Evolutionary conservation across 2,329 filamentous ascomycete genomes (phyloP).

Genomic region (Sporothrix sp.): DNA sequence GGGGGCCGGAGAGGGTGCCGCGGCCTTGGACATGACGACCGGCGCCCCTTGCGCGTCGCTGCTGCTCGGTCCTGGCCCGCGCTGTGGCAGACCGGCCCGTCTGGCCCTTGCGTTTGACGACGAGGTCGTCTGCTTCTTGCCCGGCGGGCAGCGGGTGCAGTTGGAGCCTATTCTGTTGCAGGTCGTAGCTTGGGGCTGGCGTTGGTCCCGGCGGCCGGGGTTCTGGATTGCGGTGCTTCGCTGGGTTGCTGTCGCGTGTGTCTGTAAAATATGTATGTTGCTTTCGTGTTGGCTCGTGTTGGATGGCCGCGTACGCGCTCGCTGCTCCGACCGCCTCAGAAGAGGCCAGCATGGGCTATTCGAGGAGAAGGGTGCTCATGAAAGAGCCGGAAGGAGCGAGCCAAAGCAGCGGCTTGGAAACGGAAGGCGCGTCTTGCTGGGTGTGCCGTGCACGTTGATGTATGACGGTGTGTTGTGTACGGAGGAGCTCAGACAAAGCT

Average conservation of each 20-base stretch:
- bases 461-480: neutral
- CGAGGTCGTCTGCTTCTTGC: neutral
- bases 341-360: conserved; percentile 35
- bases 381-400: neutral
- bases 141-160: neutral
- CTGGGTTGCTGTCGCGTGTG: neutral
- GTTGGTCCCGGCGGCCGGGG: too few relatives aligned
- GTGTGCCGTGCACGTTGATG: too few relatives aligned
- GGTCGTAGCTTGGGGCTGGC: too few relatives aligned
- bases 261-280: neutral
- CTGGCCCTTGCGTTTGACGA: too few relatives aligned
- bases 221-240: neutral
- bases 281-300: neutral
- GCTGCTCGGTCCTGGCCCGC: neutral
- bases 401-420: conserved; percentile 1
- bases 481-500: neutral
- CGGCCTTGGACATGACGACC: neutral
- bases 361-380: conserved; percentile 21
- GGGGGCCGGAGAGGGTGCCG: neutral
- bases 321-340: conserved; percentile 30
- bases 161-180: too few relatives aligned
- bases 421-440: neutral
- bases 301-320: conserved; percentile 1
- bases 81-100: too few relatives aligned
- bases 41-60: too few relatives aligned